phyloP scores from a whole-genome alignment of 208 protist species.

The Trypanosoma boissoni region DNA sequence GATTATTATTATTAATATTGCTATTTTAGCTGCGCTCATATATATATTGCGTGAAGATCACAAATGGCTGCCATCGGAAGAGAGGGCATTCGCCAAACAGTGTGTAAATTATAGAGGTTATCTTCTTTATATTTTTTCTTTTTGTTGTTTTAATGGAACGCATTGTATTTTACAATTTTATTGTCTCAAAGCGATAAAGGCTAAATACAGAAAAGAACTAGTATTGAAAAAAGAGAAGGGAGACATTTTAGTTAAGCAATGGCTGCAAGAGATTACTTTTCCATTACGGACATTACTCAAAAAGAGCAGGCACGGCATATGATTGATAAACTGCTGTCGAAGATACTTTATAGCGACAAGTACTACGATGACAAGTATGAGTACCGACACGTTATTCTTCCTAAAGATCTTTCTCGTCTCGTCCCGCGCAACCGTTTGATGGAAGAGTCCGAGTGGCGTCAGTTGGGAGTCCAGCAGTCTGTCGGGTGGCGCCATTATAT shows the following conservation, averaged over 20 bases:
- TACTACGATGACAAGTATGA: constrained; percentile 95
- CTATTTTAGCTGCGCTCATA: too few species aligned
- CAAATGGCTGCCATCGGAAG: neutral
- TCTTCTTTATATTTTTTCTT: neutral
- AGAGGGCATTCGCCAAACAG: neutral
- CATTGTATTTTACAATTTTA: constrained; percentile 19
- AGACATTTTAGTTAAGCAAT: constrained; percentile 12
- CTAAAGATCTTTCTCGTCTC: constrained; percentile 92
- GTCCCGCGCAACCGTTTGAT: constrained; percentile 92
- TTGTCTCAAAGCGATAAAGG: neutral
- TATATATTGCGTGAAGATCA: too few species aligned
- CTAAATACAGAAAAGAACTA: neutral
- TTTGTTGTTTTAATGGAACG: constrained; percentile 12
- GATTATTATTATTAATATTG: too few species aligned
- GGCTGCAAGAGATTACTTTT: constrained; percentile 72
- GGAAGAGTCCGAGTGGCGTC: constrained; percentile 96
- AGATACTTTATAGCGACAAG: constrained; percentile 96
- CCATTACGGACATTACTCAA: constrained; percentile 56
- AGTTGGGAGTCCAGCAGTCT: constrained; percentile 97
- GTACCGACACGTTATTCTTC: constrained; percentile 98
- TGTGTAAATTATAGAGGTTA: constrained; percentile 1
- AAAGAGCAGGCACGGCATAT: constrained; percentile 67
- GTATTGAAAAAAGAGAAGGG: constrained; percentile 1
- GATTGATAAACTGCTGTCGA: constrained; percentile 82
- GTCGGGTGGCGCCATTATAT: constrained; percentile 98